Evolutionary conservation across 164 flowering plant species (phyloP).

Genomic region (Buxus sempervirens): DNA sequence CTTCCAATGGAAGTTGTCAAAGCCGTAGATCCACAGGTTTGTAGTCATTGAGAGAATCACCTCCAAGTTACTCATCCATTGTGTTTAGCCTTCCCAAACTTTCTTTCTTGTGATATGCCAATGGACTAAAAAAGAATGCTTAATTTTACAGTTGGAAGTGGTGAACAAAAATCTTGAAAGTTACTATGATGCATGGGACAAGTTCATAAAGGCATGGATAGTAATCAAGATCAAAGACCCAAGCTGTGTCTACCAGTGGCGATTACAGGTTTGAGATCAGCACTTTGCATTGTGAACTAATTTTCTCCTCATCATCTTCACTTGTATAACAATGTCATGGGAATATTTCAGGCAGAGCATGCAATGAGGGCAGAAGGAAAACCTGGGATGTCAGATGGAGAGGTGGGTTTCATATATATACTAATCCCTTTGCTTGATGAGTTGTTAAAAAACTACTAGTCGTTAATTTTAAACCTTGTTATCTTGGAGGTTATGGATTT

Average conservation of each 20-base stretch:
- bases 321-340: background rate
- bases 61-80: background rate
- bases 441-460: too few relatives aligned
- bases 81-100: background rate
- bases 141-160: constrained; percentile 55
- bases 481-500: constrained; percentile 76
- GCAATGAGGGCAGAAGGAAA: constrained; percentile 89
- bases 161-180: constrained; percentile 81
- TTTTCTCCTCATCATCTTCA: background rate
- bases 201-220: constrained; percentile 77
- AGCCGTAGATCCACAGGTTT: constrained; percentile 64
- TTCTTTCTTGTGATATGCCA: background rate
- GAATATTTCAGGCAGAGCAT: constrained; percentile 58
- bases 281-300: background rate
- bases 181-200: constrained; percentile 94
- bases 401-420: constrained; percentile 39
- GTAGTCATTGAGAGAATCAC: constrained; percentile 5
- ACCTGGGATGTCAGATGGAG: constrained; percentile 88
- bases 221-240: constrained; percentile 89
- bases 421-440: too few relatives aligned
- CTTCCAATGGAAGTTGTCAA: constrained; percentile 59
- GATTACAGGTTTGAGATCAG: constrained; percentile 63
- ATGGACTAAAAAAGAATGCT: background rate
- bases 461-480: too few relatives aligned
- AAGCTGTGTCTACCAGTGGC: constrained; percentile 84